Evolutionary conservation across 108 stramenopile species (phyloP).

Genomic region (Discostella stelligeroides): DNA sequence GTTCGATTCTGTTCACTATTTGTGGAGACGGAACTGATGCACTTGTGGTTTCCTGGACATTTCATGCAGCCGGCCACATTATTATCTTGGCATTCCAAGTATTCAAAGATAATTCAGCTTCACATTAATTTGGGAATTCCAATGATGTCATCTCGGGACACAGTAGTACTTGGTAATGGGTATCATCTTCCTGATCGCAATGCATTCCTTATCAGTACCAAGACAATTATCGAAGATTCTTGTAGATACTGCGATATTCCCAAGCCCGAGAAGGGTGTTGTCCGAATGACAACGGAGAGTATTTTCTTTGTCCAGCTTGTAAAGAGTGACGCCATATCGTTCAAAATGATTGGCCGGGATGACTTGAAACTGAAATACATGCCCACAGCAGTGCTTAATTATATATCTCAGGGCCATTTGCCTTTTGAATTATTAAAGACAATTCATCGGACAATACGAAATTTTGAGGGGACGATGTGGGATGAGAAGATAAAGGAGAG

Average conservation of each 20-base stretch:
- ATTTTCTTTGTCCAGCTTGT: slow-evolving; percentile 24
- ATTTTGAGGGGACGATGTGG: slow-evolving; percentile 31
- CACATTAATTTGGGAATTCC: slow-evolving; percentile 9
- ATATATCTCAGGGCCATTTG: slow-evolving; percentile 31
- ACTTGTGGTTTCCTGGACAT: slow-evolving; percentile 15
- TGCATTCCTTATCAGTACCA: slow-evolving; percentile 34
- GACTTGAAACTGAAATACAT: slow-evolving; percentile 27
- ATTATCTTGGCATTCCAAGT: slow-evolving; percentile 29
- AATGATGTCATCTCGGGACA: slow-evolving; percentile 23
- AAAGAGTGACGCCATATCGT: slow-evolving; percentile 21
- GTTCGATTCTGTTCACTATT: slow-evolving; percentile 22
- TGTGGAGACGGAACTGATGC: slow-evolving; percentile 9
- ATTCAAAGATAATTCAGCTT: slow-evolving; percentile 25
- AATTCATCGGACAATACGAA: slow-evolving; percentile 5
- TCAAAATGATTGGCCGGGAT: slow-evolving; percentile 30
- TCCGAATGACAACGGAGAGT: slow-evolving; percentile 23
- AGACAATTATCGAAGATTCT: slow-evolving; percentile 16
- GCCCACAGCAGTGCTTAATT: slow-evolving; percentile 21
- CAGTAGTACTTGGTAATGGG: slow-evolving; percentile 26
- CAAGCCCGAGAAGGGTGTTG: slow-evolving; percentile 12
- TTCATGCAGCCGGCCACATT: slow-evolving; percentile 23
- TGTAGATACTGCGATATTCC: slow-evolving; percentile 30
- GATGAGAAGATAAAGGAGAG: slow-evolving; percentile 35
- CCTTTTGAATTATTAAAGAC: slow-evolving; percentile 28
- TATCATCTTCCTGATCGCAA: slow-evolving; percentile 32